A percentile compares a stretch with the other conserved stretches of the same genome.
phyloP scores from a whole-genome alignment of 257 asterid genomes.

The Rhazya stricta region DNA sequence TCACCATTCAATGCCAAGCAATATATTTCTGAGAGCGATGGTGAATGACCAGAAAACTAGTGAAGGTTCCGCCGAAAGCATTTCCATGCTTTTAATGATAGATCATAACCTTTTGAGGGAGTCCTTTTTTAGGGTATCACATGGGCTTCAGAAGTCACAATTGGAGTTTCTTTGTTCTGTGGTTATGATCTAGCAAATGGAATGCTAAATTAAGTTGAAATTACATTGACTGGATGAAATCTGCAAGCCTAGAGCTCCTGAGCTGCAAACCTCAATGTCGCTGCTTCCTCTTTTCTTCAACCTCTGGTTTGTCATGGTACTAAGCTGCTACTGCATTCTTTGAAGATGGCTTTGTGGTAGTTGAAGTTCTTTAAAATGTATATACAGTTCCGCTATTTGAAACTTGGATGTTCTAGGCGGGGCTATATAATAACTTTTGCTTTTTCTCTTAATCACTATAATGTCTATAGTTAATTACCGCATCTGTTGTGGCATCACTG shows the following conservation, averaged over 20 bases:
- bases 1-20: conserved; percentile 68
- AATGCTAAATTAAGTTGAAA: not conserved
- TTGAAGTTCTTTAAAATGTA: not conserved
- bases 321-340: not conserved
- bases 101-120: not conserved
- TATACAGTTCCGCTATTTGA: no score
- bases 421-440: not conserved
- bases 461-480: not conserved
- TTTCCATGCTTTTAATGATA: not conserved
- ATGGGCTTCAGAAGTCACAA: not conserved
- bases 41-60: conserved; percentile 32
- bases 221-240: not conserved
- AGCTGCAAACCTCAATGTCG: not conserved
- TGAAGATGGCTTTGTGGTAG: not conserved
- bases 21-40: conserved; percentile 65
- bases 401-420: not conserved
- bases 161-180: not conserved
- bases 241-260: not conserved
- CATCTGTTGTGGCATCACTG: not conserved
- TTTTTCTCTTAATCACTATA: not conserved
- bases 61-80: conserved; percentile 1
- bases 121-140: not conserved
- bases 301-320: not conserved
- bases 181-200: not conserved
- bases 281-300: not conserved